Evolutionary conservation across 2,329 filamentous ascomycete genomes (phyloP).

Genomic region (Herpomyces periplanetae): DNA sequence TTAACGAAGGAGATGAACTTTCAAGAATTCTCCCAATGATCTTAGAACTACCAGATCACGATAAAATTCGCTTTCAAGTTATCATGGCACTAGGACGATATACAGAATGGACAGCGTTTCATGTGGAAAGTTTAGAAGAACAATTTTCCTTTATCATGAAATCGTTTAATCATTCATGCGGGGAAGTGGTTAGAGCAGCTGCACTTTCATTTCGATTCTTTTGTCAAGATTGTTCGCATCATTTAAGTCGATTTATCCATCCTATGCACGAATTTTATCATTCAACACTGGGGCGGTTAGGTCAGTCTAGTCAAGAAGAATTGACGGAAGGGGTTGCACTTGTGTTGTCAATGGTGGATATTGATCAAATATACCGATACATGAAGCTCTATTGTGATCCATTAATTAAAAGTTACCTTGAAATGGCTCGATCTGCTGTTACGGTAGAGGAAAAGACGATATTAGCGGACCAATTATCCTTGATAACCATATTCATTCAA

Average conservation of each 20-base stretch:
- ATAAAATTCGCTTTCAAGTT: slow-evolving; percentile 90
- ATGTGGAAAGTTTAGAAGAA: slow-evolving; percentile 59
- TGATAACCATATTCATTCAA: slow-evolving; percentile 68
- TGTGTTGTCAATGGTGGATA: slow-evolving; percentile 52
- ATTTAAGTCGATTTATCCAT: slow-evolving; percentile 41
- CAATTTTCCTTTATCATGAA: slow-evolving; percentile 87
- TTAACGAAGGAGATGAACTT: slow-evolving; percentile 48
- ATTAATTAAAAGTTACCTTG: slow-evolving; percentile 44
- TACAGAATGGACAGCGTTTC: slow-evolving; percentile 83
- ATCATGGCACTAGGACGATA: slow-evolving; percentile 92
- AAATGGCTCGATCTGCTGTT: slow-evolving; percentile 44
- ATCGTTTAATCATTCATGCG: slow-evolving; percentile 54
- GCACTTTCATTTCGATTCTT: slow-evolving; percentile 89
- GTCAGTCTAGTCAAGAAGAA: slow-evolving; percentile 60
- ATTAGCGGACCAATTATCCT: slow-evolving; percentile 65
- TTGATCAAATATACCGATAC: slow-evolving; percentile 36
- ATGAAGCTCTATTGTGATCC: slow-evolving; percentile 81
- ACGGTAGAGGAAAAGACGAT: slow-evolving; percentile 49
- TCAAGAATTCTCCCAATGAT: slow-evolving; percentile 71
- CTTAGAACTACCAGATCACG: slow-evolving; percentile 69
- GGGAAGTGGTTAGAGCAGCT: slow-evolving; percentile 61
- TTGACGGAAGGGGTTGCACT: slow-evolving; percentile 78
- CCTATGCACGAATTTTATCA: slow-evolving; percentile 79
- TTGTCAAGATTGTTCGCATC: slow-evolving; percentile 63
- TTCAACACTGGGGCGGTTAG: slow-evolving; percentile 48